Evolutionary conservation across 495 filamentous ascomycete species (phyloP), one percentile per base, ranked within the genome.

Genomic region (Pyrenula aspistea): DNA sequence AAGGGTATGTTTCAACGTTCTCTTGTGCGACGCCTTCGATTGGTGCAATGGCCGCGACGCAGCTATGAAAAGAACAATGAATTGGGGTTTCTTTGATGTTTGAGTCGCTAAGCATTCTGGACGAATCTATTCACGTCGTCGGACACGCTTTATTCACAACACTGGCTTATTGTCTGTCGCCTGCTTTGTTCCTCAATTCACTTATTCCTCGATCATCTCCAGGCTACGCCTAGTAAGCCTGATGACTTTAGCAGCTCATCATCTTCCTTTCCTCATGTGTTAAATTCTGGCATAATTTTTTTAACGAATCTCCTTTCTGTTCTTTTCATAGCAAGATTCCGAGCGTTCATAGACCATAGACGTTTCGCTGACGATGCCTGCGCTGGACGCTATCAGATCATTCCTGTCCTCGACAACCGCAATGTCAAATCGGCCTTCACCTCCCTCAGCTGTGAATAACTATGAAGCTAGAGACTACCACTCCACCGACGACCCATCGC

Each of bases 381-480:
- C 60, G 22, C 62, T 65, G 60, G 65, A 36, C 59, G 63, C 57
- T 57, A n/a, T 68, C 59, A 67, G 59, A 57, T 55, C 55, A 20
- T 64, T 65, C 51, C 24, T 63, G 42, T 47, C 53, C 25, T 60
- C 57, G 25, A 59, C 64, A 54, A 62, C 67, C 49, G 57, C 65
- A 24, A 67, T 69, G 67, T 65, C 65, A 48, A 42, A 42, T 42
- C 31, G 15, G 31, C 74, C 74, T 71, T 70, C 76, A 66, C 73
- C 75, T 72, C 65, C 72, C 61, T 77, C 72, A 68, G 71, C 76
- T 73, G 76, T 72, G 71, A 73, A 73, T 66, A 42, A 42, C 31
- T 68, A 78, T 73, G 76, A 77, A 67, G 74, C 76, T 72, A 73
- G 70, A 68, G 68, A 77, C 68, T 72, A 77, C 68, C 75, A 75